A percentile compares a stretch with the other conserved stretches of the same genome.
Conservation (phyloP, 129 eudicot species). For the Centella asiatica region DNA sequence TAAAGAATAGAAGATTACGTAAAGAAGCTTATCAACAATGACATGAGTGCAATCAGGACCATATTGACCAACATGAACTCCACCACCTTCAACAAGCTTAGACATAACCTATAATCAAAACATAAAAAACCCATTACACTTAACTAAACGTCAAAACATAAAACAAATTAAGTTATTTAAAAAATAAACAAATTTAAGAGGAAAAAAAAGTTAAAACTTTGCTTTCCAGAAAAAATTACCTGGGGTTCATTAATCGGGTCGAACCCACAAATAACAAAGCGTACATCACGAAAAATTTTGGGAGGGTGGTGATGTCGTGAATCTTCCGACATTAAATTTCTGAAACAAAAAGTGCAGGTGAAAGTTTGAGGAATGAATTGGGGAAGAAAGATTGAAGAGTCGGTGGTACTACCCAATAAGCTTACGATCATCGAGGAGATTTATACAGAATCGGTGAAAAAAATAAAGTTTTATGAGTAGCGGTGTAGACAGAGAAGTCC, state of each 20-base stretch:
- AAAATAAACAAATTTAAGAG: neutral
- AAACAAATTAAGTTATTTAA: neutral
- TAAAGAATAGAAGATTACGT: constrained; percentile 29
- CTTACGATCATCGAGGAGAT: neutral
- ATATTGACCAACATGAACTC: constrained; percentile 48
- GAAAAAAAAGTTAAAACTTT: neutral
- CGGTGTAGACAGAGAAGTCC: neutral
- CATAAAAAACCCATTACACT: constrained; percentile 1
- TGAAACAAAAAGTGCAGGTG: neutral
- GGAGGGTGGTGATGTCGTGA: constrained; percentile 21
- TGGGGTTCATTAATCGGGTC: constrained; percentile 28
- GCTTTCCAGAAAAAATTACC: constrained; percentile 18
- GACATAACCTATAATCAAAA: constrained; percentile 36
- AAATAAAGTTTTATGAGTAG: neutral
- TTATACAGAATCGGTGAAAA: neutral
- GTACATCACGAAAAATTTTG: constrained; percentile 43
- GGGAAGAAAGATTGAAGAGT: neutral
- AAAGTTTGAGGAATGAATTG: neutral
- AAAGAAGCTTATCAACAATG: constrained; percentile 52
- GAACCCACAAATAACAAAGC: constrained; percentile 61
- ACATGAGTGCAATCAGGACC: constrained; percentile 81
- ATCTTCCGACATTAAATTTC: constrained; percentile 17
- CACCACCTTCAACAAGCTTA: constrained; percentile 66
- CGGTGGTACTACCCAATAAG: neutral
- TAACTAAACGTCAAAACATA: neutral